These are phyloP conservation scores for Fusarium heterosporum DNA, from an alignment of 2,329 filamentous ascomycete genomes.

Conservation along the genomic window DNA sequence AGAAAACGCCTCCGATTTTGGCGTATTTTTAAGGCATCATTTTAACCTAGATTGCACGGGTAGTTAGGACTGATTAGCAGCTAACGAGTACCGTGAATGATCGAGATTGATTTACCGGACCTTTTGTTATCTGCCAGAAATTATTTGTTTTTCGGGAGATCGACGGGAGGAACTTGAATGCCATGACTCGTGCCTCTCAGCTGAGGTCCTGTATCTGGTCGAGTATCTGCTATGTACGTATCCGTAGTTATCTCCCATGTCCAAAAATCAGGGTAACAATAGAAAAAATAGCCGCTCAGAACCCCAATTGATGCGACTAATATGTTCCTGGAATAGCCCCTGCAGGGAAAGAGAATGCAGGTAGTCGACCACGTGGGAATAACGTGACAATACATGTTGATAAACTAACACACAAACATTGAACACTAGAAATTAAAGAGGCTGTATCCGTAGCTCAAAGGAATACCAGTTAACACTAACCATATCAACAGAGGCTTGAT, in stretches of 20 bases:
- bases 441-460: background rate
- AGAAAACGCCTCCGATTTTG: background rate
- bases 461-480: too few species aligned
- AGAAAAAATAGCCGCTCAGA: slow-evolving; percentile 14
- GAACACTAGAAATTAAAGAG: background rate
- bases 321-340: slow-evolving; percentile 15
- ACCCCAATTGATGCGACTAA: slow-evolving; percentile 10
- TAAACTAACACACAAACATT: background rate
- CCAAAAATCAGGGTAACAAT: background rate
- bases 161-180: slow-evolving; percentile 40
- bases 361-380: slow-evolving; percentile 44
- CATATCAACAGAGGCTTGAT: background rate
- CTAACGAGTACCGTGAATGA: background rate
- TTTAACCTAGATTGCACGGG: background rate
- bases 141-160: slow-evolving; percentile 44
- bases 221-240: too few species aligned
- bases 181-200: slow-evolving; percentile 41
- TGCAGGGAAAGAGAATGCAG: slow-evolving; percentile 8
- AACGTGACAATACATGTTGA: slow-evolving; percentile 35
- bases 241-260: background rate
- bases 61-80: slow-evolving; percentile 2
- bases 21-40: background rate
- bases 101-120: background rate
- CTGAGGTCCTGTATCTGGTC: slow-evolving; percentile 5
- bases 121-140: slow-evolving; percentile 6